Base-by-base conservation (phyloP, 768 basidiomycete species). In the Cantharellus anzutake region DNA sequence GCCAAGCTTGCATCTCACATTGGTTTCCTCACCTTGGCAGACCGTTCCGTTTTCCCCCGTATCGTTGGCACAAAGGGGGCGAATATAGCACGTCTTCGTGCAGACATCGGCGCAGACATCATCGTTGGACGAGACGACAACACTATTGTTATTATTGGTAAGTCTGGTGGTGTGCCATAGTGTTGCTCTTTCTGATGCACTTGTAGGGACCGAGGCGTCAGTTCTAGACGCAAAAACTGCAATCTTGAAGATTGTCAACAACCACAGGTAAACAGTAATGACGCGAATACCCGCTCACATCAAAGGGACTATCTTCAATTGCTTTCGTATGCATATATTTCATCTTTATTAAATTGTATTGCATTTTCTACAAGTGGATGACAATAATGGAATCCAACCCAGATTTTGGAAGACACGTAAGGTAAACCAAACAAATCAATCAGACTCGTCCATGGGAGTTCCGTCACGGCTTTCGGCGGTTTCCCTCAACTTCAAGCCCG, bases 41-140 rank as follows among this genome's bases (percentile, higher is more conserved):
- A 91, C 68, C 82, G 90, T 63, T 79, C 83, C 41, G 78, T 78
- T 41, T 97, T 97, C 80, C 92, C 93, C 11, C 78, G 89, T 64
- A 93, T 97, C 65, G 90, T 97, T 63, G 93, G 93, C 42, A 73
- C 84, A 5, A 94, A 93, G 72, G 92, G 92, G 58, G 74, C 89
- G 37, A 97, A 90, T 65, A 86, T 97, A 57, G 77, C 84, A 58
- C 84, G 92, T 56, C 77, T 97, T 58, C 81, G 92, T 59, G 78
- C 78, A 57, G 90, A 91, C 71, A 94, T 86, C 58, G 87, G 89
- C 48, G 86, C 92, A 59, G 90, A 94, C 67, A 91, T 97, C 65
- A 87, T 80, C 50, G 88, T 97, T 59, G 81, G 88, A 69, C 81
- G 87, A 63, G 91, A 92, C 63, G 86, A 85, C 67, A 87, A 76